Evolutionary conservation across 768 basidiomycete genomes (phyloP).

Genomic region (Holtermanniella nyarrowii): DNA sequence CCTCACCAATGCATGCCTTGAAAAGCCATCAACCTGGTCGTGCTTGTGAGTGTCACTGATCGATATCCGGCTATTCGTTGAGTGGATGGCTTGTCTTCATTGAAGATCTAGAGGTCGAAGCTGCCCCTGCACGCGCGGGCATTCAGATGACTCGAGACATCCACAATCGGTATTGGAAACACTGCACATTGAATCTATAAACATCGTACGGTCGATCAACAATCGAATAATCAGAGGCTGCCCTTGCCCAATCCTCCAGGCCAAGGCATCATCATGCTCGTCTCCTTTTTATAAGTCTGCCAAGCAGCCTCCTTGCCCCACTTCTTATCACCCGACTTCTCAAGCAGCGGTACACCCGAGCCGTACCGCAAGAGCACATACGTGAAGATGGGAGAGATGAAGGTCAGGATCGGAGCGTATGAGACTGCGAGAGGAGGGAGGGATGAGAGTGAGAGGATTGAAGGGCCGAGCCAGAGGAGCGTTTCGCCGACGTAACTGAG

Average conservation of each 20-base stretch:
- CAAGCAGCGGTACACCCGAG: conserved; percentile 63
- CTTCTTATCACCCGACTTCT: conserved; percentile 42
- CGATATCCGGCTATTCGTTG: too few relatives aligned
- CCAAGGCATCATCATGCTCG: conserved; percentile 24
- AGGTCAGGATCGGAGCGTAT: conserved; percentile 41
- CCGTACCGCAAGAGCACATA: conserved; percentile 51
- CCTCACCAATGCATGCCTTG: background rate
- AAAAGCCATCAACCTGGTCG: too few relatives aligned
- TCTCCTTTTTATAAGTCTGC: conserved; percentile 23
- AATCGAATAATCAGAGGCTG: conserved; percentile 1
- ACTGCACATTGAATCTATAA: too few relatives aligned
- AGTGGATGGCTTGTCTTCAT: too few relatives aligned
- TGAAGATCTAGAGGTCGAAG: too few relatives aligned
- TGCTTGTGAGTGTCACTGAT: too few relatives aligned
- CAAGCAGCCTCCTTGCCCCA: conserved; percentile 23
- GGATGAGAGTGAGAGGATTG: conserved; percentile 49
- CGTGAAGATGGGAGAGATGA: conserved; percentile 54
- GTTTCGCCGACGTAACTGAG: conserved; percentile 64
- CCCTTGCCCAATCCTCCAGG: conserved; percentile 28
- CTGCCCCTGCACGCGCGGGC: too few relatives aligned
- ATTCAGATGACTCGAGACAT: too few relatives aligned
- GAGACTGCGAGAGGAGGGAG: conserved; percentile 43
- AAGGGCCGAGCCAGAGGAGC: conserved; percentile 59
- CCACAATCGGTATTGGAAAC: too few relatives aligned
- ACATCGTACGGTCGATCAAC: too few relatives aligned